Percentiles rank a stretch among this genome's conserved stretches.
Evolutionary conservation across 1,284 basidiomycete species (phyloP).

Genomic region (Apiotrichum brassicae): DNA sequence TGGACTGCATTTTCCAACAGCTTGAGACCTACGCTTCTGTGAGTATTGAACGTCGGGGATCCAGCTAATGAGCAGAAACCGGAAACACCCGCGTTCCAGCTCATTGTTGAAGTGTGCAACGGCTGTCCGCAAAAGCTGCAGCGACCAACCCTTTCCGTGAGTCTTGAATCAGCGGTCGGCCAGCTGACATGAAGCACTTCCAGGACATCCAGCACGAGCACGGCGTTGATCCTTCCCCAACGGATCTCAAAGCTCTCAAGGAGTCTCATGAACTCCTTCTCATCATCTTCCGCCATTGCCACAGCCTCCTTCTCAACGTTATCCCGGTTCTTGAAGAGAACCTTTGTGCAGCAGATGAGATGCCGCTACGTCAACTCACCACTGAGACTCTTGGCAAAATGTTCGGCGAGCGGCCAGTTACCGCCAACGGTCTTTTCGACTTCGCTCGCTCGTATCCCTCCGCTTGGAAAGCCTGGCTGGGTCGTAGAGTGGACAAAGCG

Average conservation of each 20-base stretch:
- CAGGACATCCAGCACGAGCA: constrained; percentile 71
- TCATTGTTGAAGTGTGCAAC: constrained; percentile 86
- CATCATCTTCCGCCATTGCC: constrained; percentile 72
- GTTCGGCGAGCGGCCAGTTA: constrained; percentile 61
- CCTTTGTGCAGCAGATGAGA: constrained; percentile 64
- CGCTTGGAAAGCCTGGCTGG: constrained; percentile 82
- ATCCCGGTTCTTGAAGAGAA: constrained; percentile 92
- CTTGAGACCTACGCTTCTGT: constrained; percentile 63
- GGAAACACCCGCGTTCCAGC: constrained; percentile 69
- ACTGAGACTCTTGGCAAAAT: constrained; percentile 83
- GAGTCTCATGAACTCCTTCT: constrained; percentile 77
- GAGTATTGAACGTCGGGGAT: background rate
- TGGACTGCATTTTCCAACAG: constrained; percentile 76
- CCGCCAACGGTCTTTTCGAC: constrained; percentile 54
- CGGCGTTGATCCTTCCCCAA: constrained; percentile 47
- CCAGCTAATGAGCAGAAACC: constrained; percentile 52
- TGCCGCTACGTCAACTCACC: constrained; percentile 66
- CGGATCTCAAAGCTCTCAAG: constrained; percentile 52
- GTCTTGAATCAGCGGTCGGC: background rate
- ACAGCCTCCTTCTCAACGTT: constrained; percentile 75
- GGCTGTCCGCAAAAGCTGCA: constrained; percentile 78
- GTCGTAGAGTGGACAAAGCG: constrained; percentile 70
- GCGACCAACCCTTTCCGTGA: constrained; percentile 69
- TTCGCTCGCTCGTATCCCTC: constrained; percentile 71
- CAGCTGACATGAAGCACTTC: constrained; percentile 58